Percentiles rank a stretch among this genome's conserved stretches.
Evolutionary conservation across 495 filamentous ascomycete species (phyloP).

Genomic region (Penicillium angulare): DNA sequence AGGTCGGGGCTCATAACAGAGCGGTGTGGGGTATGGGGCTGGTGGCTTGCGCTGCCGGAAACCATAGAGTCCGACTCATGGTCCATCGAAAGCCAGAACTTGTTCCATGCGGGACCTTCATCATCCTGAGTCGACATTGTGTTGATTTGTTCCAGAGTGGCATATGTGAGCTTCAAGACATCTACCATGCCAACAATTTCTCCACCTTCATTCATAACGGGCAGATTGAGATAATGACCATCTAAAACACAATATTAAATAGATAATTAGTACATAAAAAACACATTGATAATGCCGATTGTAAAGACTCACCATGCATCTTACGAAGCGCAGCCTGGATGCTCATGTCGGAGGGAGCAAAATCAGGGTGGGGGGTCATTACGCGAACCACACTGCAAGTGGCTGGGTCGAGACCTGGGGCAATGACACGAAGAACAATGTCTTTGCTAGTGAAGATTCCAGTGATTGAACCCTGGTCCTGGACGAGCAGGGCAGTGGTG

Average conservation of each 20-base stretch:
- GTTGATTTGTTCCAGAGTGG: slow-evolving; percentile 93
- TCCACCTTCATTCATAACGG: slow-evolving; percentile 95
- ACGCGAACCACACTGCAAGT: slow-evolving; percentile 97
- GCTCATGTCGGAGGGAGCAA: slow-evolving; percentile 97
- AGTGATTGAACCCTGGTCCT: slow-evolving; percentile 95
- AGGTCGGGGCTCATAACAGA: slow-evolving; percentile 78
- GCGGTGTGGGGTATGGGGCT: slow-evolving; percentile 57
- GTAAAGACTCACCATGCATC: slow-evolving; percentile 75
- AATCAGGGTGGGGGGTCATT: slow-evolving; percentile 98
- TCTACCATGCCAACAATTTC: slow-evolving; percentile 99
- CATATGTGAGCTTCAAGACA: slow-evolving; percentile 96
- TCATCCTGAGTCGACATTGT: slow-evolving; percentile 76
- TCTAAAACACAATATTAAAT: too few relatives aligned
- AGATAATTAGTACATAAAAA: too few relatives aligned
- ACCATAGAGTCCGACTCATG: slow-evolving; percentile 95
- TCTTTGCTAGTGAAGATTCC: slow-evolving; percentile 99
- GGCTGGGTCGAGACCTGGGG: slow-evolving; percentile 88
- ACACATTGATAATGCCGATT: too few relatives aligned
- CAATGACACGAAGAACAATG: slow-evolving; percentile 96
- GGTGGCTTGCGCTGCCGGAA: slow-evolving; percentile 78
- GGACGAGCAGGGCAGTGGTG: slow-evolving; percentile 92
- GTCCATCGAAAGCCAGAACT: slow-evolving; percentile 98
- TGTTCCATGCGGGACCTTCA: slow-evolving; percentile 98
- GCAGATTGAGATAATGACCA: slow-evolving; percentile 96
- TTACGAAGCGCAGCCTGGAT: slow-evolving; percentile 97